phyloP scores from a whole-genome alignment of 352 stramenopile genomes.

The Phytopythium delawarense region DNA sequence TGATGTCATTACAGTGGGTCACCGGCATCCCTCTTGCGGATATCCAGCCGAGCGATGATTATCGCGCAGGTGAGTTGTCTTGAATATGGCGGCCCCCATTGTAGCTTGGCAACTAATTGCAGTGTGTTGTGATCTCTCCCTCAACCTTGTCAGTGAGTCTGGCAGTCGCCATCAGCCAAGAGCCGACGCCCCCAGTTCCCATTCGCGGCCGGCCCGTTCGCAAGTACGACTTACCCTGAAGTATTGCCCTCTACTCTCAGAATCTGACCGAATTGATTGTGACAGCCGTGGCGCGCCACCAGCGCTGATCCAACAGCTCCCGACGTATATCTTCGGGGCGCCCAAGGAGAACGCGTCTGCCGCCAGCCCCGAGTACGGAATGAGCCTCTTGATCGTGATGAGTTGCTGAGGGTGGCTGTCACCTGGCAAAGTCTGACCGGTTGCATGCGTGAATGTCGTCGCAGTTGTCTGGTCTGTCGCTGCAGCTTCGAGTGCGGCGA shows the following conservation, averaged over 20 bases:
- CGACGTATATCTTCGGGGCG: slow-evolving; percentile 69
- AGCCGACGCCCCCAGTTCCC: slow-evolving; percentile 18
- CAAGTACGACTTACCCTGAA: slow-evolving; percentile 10
- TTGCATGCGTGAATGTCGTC: neutral
- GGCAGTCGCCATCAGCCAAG: slow-evolving; percentile 26
- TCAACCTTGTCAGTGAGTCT: slow-evolving; percentile 46
- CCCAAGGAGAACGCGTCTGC: slow-evolving; percentile 37
- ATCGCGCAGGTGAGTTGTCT: slow-evolving; percentile 27
- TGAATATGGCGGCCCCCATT: neutral
- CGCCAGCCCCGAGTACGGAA: slow-evolving; percentile 55
- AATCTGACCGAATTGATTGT: neutral
- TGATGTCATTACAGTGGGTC: slow-evolving; percentile 11
- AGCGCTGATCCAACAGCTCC: slow-evolving; percentile 73
- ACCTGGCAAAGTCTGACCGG: neutral
- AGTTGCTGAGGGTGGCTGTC: neutral
- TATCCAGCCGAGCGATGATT: slow-evolving; percentile 26
- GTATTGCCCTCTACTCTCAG: neutral
- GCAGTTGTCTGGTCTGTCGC: slow-evolving; percentile 91
- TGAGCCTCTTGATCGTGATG: neutral
- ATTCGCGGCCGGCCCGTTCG: slow-evolving; percentile 17
- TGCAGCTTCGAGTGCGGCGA: slow-evolving; percentile 87
- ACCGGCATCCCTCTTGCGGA: slow-evolving; percentile 20
- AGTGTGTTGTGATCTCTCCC: neutral
- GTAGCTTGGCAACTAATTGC: neutral
- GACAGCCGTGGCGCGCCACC: slow-evolving; percentile 53